Evolutionary conservation across 176 grass and related monocot species (phyloP).

Genomic region (Guadua angustifolia): DNA sequence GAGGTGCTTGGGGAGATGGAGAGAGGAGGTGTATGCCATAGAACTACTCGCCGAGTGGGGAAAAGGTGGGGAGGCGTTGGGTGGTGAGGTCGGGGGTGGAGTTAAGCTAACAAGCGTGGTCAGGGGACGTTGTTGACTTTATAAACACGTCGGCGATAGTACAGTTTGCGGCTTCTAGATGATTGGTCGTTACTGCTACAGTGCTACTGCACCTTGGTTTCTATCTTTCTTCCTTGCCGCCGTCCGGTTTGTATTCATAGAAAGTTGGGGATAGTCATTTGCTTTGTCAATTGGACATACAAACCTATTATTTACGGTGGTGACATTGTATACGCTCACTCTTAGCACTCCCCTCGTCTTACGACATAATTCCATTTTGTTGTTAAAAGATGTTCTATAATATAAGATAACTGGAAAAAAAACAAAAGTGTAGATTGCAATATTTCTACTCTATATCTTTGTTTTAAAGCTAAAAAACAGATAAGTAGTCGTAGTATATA

Average conservation of each 20-base stretch:
- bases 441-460: too few relatives aligned
- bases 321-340: too few relatives aligned
- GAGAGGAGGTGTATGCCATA: slow-evolving; percentile 77
- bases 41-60: slow-evolving; percentile 18
- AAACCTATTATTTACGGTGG: neutral
- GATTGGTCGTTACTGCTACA: neutral
- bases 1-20: slow-evolving; percentile 62
- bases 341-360: too few relatives aligned
- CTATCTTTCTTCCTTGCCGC: neutral
- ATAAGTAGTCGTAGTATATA: too few relatives aligned
- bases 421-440: too few relatives aligned
- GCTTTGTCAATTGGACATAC: neutral
- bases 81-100: neutral
- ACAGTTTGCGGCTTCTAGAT: neutral
- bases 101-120: neutral
- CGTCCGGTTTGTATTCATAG: neutral
- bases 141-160: slow-evolving; percentile 3
- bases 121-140: slow-evolving; percentile 35
- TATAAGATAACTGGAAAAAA: too few relatives aligned
- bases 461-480: too few relatives aligned
- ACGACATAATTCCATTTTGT: too few relatives aligned
- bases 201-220: neutral
- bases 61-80: neutral
- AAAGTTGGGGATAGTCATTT: neutral
- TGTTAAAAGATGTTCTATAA: too few relatives aligned